Conservation (phyloP, 768 basidiomycete genomes). For the Naganishia kalamii region DNA sequence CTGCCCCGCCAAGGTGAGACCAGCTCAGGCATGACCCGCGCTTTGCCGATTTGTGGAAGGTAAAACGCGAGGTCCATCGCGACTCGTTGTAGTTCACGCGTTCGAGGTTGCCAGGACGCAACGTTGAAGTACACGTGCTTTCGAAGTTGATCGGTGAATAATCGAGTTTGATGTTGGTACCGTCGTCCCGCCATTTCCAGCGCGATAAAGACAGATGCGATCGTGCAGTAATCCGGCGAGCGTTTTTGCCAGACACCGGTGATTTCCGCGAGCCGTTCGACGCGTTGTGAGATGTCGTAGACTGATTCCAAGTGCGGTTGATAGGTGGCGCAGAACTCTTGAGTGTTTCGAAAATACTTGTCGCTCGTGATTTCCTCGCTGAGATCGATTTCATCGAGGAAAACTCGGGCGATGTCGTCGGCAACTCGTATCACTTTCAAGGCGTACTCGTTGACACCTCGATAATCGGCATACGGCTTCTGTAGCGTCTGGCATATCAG, state of each 20-base stretch:
- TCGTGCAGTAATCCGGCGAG: neutral
- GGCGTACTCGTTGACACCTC: neutral
- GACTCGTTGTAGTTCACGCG: neutral
- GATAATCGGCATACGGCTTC: neutral
- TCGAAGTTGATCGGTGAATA: neutral
- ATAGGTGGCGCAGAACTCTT: neutral
- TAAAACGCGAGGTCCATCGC: conserved; percentile 9
- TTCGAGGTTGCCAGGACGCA: neutral
- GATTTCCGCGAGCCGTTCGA: neutral
- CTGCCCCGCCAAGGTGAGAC: neutral
- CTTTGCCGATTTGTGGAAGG: conserved; percentile 11
- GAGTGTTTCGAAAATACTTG: neutral
- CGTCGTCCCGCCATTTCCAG: neutral
- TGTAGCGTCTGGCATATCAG: neutral
- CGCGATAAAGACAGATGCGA: conserved; percentile 1
- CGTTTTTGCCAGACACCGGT: conserved; percentile 4
- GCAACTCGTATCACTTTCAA: neutral
- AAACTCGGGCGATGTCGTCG: neutral
- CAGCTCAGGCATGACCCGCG: neutral
- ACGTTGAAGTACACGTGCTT: conserved; percentile 1
- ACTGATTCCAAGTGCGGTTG: neutral
- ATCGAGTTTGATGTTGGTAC: neutral
- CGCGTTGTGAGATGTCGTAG: neutral
- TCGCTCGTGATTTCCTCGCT: neutral
- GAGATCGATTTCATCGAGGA: neutral